These are phyloP conservation scores for Paraphaeosphaeria sporulosa DNA, from an alignment of 2,329 filamentous ascomycete genomes.

Conservation along the genomic window DNA sequence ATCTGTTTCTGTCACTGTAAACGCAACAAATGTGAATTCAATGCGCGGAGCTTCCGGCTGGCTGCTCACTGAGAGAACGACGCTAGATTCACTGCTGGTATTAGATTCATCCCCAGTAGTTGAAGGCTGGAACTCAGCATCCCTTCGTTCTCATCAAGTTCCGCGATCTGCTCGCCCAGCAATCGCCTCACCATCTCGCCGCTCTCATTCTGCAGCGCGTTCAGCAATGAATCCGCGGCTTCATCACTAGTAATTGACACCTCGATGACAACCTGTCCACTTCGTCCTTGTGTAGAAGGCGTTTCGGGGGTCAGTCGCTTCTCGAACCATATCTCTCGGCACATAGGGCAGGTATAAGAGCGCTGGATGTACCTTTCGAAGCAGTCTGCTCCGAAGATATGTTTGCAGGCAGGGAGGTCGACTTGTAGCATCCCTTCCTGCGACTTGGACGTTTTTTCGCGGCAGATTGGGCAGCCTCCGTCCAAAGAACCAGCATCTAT, in stretches of 20 bases:
- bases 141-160: background rate
- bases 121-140: background rate
- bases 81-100: background rate
- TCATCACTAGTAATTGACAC: background rate
- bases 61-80: background rate
- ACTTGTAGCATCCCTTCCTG: conserved; percentile 8
- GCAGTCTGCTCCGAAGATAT: conserved; percentile 6
- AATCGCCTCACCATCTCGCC: background rate
- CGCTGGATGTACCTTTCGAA: conserved; percentile 11
- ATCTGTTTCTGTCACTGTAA: background rate
- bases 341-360: conserved; percentile 8
- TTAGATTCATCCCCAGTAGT: background rate
- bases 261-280: background rate
- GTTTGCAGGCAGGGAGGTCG: conserved; percentile 2
- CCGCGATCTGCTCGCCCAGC: background rate
- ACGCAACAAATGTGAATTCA: background rate
- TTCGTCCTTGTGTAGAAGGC: no score
- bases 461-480: conserved; percentile 11
- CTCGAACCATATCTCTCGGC: conserved; percentile 4
- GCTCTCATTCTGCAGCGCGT: background rate
- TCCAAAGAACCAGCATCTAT: background rate
- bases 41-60: background rate
- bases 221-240: background rate
- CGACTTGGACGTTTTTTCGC: background rate
- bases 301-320: background rate